Evolutionary conservation across 768 basidiomycete species (phyloP).

Genomic region (Pleurotus eryngii): DNA sequence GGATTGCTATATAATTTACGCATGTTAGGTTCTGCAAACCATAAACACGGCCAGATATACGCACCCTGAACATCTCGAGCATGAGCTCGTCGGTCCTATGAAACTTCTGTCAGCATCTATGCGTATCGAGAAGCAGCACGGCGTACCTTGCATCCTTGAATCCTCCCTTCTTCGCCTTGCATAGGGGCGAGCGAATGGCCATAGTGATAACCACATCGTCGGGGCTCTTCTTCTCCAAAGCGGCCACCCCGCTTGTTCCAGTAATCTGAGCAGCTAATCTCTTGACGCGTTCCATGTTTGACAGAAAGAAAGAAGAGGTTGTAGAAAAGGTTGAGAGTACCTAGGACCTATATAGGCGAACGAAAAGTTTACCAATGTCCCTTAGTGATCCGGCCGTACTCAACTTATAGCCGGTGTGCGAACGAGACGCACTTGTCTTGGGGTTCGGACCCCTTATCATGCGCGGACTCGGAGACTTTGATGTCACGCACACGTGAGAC

Average conservation of each 20-base stretch:
- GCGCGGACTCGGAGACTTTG: too few species aligned
- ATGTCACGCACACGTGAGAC: too few species aligned
- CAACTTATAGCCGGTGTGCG: neutral
- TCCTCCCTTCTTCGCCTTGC: conserved; percentile 75
- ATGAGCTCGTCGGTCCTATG: conserved; percentile 74
- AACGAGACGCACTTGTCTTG: too few species aligned
- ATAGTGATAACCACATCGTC: conserved; percentile 84
- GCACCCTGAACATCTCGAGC: conserved; percentile 76
- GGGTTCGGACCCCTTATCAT: too few species aligned
- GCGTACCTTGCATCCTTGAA: conserved; percentile 65
- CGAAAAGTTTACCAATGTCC: neutral
- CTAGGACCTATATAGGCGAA: too few species aligned
- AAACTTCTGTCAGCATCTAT: conserved; percentile 12
- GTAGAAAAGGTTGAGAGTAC: neutral
- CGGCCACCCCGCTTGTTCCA: conserved; percentile 36
- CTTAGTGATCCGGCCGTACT: neutral
- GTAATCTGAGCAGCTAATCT: conserved; percentile 62
- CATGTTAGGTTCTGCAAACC: conserved; percentile 10
- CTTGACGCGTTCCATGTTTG: conserved; percentile 58
- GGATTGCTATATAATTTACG: conserved; percentile 41
- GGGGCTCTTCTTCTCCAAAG: conserved; percentile 54
- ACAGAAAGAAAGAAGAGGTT: neutral
- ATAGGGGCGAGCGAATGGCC: conserved; percentile 74
- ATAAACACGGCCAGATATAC: conserved; percentile 5
- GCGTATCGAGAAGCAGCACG: neutral